Percentiles rank a stretch among this genome's conserved stretches.
phyloP scores from a whole-genome alignment of 495 filamentous ascomycete species.

The Amorphotheca resinae region DNA sequence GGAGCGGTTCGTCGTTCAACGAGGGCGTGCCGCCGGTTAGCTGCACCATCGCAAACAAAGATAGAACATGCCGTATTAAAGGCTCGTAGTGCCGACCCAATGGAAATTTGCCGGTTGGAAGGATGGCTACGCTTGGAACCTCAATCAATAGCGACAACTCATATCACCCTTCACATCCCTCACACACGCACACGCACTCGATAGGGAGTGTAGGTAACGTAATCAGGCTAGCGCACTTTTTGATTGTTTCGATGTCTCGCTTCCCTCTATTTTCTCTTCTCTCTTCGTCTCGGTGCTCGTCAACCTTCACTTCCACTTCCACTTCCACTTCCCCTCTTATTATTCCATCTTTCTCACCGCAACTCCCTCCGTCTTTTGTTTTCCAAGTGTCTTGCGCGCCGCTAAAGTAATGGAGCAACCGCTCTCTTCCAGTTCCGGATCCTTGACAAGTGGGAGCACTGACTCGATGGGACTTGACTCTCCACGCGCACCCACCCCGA shows the following conservation, averaged over 20 bases:
- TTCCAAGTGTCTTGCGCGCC: neutral
- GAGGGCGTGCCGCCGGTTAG: neutral
- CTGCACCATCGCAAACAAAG: neutral
- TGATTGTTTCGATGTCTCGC: neutral
- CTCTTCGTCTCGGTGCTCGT: neutral
- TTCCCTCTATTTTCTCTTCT: neutral
- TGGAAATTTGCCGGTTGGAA: neutral
- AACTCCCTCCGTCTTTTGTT: neutral
- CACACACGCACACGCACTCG: too few relatives aligned
- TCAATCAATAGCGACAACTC: neutral
- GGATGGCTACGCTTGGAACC: neutral
- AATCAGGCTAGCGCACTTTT: neutral
- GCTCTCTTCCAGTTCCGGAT: slow-evolving; percentile 12
- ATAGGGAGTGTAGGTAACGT: too few relatives aligned
- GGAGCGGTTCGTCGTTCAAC: too few relatives aligned
- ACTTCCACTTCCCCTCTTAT: neutral
- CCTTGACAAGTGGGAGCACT: slow-evolving; percentile 14
- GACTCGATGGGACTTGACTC: slow-evolving; percentile 14
- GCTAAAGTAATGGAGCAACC: slow-evolving; percentile 5
- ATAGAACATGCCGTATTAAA: neutral
- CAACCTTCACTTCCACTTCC: neutral
- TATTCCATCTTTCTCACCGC: neutral
- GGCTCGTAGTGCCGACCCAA: too few relatives aligned
- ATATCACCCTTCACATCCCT: neutral
- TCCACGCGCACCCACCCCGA: slow-evolving; percentile 5